Conservation (phyloP, 352 stramenopile genomes). For the Aphanomyces cochlioides region DNA sequence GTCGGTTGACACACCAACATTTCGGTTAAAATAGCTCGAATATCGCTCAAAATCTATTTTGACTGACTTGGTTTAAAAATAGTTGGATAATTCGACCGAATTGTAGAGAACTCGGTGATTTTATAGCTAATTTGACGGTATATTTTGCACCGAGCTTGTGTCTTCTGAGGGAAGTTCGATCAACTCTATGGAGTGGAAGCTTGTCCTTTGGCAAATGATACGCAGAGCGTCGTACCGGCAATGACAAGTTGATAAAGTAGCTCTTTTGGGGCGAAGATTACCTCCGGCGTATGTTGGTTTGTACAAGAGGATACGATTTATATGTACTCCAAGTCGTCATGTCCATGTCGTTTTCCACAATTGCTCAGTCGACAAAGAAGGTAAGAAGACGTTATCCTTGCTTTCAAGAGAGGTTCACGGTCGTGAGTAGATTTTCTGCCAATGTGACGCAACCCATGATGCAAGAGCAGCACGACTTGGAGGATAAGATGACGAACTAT, state of each 20-base stretch:
- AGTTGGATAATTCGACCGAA: too few species aligned
- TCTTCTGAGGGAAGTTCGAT: too few species aligned
- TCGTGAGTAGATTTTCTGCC: constrained; percentile 12
- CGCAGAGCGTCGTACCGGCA: constrained; percentile 72
- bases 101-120: too few species aligned
- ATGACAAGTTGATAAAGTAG: constrained; percentile 66
- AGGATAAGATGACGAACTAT: neutral
- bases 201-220: constrained; percentile 80
- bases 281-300: constrained; percentile 49
- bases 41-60: too few species aligned
- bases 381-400: neutral
- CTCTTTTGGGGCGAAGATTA: constrained; percentile 89
- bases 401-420: neutral
- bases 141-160: too few species aligned
- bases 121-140: too few species aligned
- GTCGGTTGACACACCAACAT: too few species aligned
- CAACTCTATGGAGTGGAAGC: constrained; percentile 77
- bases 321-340: constrained; percentile 56
- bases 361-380: constrained; percentile 29
- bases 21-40: too few species aligned
- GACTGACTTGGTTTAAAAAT: too few species aligned
- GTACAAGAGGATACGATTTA: constrained; percentile 85
- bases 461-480: neutral
- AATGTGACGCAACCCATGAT: constrained; percentile 9
- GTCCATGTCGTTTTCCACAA: constrained; percentile 59